Conservation (phyloP, 805 yeast species). For the Saccharomycopsis fibuligera region DNA sequence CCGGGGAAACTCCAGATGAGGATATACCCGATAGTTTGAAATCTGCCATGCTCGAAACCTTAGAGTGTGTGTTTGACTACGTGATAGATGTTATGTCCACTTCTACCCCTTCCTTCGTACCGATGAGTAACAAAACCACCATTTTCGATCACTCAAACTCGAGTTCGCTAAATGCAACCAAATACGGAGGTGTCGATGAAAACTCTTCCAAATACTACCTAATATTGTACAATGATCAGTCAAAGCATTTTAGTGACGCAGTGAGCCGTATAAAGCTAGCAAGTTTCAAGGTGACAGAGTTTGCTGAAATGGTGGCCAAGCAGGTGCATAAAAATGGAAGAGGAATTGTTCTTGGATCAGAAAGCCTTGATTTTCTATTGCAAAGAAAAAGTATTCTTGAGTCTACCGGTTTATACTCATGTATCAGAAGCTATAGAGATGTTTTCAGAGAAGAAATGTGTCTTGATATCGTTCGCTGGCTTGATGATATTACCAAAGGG, state of each 20-base stretch:
- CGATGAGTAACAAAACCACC: conserved; percentile 24
- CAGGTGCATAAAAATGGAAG: conserved; percentile 59
- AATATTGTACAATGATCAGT: conserved; percentile 71
- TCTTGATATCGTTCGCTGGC: conserved; percentile 63
- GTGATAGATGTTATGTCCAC: conserved; percentile 54
- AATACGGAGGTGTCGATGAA: conserved; percentile 40
- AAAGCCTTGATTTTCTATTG: conserved; percentile 42
- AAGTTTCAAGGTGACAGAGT: conserved; percentile 55
- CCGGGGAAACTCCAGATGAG: conserved; percentile 26
- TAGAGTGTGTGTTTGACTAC: conserved; percentile 49
- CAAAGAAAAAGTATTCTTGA: conserved; percentile 51
- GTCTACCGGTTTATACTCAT: conserved; percentile 56
- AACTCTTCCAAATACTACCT: conserved; percentile 48
- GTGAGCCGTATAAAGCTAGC: conserved; percentile 56
- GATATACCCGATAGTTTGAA: conserved; percentile 40
- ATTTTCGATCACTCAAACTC: conserved; percentile 27
- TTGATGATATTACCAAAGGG: conserved; percentile 50
- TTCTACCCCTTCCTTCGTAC: conserved; percentile 34
- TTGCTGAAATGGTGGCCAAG: conserved; percentile 67
- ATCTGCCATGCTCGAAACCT: conserved; percentile 33
- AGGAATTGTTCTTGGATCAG: conserved; percentile 58
- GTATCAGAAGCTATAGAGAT: conserved; percentile 63
- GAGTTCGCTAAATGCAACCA: conserved; percentile 34
- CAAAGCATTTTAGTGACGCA: conserved; percentile 70
- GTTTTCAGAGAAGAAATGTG: conserved; percentile 76